Percentiles rank a stretch among this genome's conserved stretches.
These are phyloP conservation scores for Geosmithia flava DNA, from an alignment of 2,329 filamentous ascomycete genomes.

Conservation along the genomic window DNA sequence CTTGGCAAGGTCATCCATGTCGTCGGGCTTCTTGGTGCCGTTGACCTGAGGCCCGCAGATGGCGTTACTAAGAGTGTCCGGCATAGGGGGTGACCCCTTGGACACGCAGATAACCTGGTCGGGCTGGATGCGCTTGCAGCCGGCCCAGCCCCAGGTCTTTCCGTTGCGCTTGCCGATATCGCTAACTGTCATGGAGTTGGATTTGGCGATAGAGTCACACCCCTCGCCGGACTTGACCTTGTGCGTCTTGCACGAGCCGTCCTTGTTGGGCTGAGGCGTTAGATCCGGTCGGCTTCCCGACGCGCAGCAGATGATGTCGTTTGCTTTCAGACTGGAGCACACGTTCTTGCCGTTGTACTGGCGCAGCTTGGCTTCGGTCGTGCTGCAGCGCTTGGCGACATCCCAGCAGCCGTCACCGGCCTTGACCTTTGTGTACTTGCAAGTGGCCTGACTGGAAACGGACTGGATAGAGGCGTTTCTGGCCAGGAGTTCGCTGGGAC, in stretches of 20 bases:
- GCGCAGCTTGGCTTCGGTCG: constrained; percentile 18
- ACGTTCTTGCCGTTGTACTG: constrained; percentile 14
- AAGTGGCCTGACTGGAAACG: constrained; percentile 4
- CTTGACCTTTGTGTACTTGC: constrained; percentile 14
- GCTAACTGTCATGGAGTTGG: constrained; percentile 18
- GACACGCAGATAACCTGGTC: constrained; percentile 16
- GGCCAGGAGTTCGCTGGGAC: no score
- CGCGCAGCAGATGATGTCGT: constrained; percentile 9
- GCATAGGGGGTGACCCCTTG: constrained; percentile 15
- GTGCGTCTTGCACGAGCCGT: constrained; percentile 13
- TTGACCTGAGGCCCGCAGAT: constrained; percentile 29
- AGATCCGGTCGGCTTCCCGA: constrained; percentile 7
- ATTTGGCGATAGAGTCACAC: constrained; percentile 19
- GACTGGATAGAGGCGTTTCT: no score
- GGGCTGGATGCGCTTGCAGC: constrained; percentile 13
- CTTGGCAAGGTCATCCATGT: constrained; percentile 17
- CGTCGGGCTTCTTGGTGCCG: constrained; percentile 19
- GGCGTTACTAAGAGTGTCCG: constrained; percentile 10
- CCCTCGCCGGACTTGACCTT: constrained; percentile 17
- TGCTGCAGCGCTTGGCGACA: constrained; percentile 22
- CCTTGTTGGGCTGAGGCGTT: constrained; percentile 7
- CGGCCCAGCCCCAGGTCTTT: constrained; percentile 23
- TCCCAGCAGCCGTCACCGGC: constrained; percentile 18
- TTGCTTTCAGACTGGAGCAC: constrained; percentile 5
- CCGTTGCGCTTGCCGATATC: constrained; percentile 24